Evolutionary conservation across 2,329 filamentous ascomycete genomes (phyloP), one percentile per base, ranked within the genome.

Genomic region (Hymenoscyphus repandus): DNA sequence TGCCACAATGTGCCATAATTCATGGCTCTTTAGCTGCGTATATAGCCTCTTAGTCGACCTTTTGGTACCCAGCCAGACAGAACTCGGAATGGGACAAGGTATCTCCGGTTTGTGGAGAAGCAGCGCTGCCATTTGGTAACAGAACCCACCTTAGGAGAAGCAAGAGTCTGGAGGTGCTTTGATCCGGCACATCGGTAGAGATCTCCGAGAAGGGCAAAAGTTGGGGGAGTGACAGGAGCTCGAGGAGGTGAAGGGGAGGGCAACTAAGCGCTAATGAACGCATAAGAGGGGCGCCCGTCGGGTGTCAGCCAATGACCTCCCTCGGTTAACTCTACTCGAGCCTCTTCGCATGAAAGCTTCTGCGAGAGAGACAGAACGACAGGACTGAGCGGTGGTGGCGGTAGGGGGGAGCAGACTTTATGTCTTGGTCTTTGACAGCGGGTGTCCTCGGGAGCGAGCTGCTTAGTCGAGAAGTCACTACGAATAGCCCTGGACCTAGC

Each of bases 121-220:
- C 27, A 22, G 15, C 32, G 7, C 22, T 43, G 22, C 22, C 22
- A 27, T 27, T 43, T 43, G 40, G 40, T 43, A 15, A 43, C 40
- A 27, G 22, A 31, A 9, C 22, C 22, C 22, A 27, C 22, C 22
- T 4, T 7, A 31, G 10, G 22, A n/a, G 41, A 31, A n/a, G 30
- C 37, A 39, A 33, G 22, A 38, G 31, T 40, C 31, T 31, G 18
- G 13, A 27, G 40, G 36, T 53, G 45, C 44, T 52, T 46, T 49
- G 53, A 44, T 53, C 52, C 54, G 57, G 57, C 38, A 55, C 45
- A 20, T 55, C 57, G 57, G 57, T 57, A 47, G 46, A 34, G 49
- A 43, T 51, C 57, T 57, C 57, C 57, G 57, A 45, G 34, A 49
- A 42, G 34, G 45, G 40, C 38, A 20, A 20, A 38, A 34, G 33